Evolutionary conservation across 352 stramenopile species (phyloP).

Genomic region (Thalassiosira mediterranea): DNA sequence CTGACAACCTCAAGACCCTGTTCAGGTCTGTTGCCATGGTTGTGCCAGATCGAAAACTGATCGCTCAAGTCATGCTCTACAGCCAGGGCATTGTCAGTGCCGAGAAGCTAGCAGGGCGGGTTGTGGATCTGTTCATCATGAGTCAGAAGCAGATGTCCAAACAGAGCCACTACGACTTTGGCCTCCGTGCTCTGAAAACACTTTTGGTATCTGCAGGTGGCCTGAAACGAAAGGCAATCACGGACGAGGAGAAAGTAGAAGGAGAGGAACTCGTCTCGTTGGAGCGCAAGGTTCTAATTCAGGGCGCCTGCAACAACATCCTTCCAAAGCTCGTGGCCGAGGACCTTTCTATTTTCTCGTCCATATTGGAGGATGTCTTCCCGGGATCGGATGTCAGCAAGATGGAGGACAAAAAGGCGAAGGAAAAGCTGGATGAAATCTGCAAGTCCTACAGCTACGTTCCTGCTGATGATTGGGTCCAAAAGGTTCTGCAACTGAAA

Average conservation of each 20-base stretch:
- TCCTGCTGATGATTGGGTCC: slow-evolving; percentile 91
- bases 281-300: slow-evolving; percentile 94
- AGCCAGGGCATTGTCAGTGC: slow-evolving; percentile 99
- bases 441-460: slow-evolving; percentile 90
- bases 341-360: slow-evolving; percentile 96
- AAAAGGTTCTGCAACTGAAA: slow-evolving; percentile 99
- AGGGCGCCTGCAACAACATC: slow-evolving; percentile 98
- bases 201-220: slow-evolving; percentile 98
- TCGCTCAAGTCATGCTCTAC: slow-evolving; percentile 99
- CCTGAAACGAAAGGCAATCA: slow-evolving; percentile 92
- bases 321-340: slow-evolving; percentile 98
- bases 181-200: slow-evolving; percentile 98
- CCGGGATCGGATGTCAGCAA: slow-evolving; percentile 86
- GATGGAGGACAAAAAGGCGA: slow-evolving; percentile 90
- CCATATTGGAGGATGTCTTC: slow-evolving; percentile 96
- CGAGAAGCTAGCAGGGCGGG: slow-evolving; percentile 94
- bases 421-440: slow-evolving; percentile 89
- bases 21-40: slow-evolving; percentile 99
- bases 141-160: slow-evolving; percentile 97
- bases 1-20: slow-evolving; percentile 96
- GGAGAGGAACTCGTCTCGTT: slow-evolving; percentile 72
- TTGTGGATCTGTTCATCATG: slow-evolving; percentile 98
- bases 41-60: slow-evolving; percentile 97
- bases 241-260: slow-evolving; percentile 71
- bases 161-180: slow-evolving; percentile 99